A percentile compares a stretch with the other conserved stretches of the same genome.
phyloP scores from a whole-genome alignment of 2,329 filamentous ascomycete genomes.

The Beauveria caledonica region DNA sequence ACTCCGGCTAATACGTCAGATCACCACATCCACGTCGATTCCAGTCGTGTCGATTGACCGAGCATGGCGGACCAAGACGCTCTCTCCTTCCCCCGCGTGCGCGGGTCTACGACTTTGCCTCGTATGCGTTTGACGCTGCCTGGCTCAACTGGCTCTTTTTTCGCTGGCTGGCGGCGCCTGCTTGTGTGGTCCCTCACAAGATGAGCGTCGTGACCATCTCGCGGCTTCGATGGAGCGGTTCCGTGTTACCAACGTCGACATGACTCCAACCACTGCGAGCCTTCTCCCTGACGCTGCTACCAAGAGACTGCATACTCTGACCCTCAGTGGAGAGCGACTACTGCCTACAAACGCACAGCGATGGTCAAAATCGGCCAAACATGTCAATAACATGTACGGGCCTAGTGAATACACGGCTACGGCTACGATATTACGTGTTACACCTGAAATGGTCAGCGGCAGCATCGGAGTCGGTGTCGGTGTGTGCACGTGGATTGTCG shows the following conservation, averaged over 20 bases:
- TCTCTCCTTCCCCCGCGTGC: not conserved
- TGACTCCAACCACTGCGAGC: constrained; percentile 6
- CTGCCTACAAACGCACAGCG: not conserved
- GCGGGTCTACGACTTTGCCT: constrained; percentile 11
- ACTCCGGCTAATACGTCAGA: constrained; percentile 25
- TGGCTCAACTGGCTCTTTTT: constrained; percentile 3
- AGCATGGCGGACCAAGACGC: not conserved
- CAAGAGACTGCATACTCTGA: not conserved
- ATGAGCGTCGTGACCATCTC: constrained; percentile 8
- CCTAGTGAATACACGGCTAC: constrained; percentile 1
- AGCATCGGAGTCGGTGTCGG: constrained; percentile 12
- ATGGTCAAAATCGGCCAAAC: not conserved
- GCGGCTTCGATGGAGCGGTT: constrained; percentile 8
- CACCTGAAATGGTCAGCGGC: not conserved
- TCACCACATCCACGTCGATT: not conserved
- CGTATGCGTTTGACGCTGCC: constrained; percentile 11
- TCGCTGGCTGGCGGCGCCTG: constrained; percentile 6
- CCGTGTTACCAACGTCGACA: constrained; percentile 5
- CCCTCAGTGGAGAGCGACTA: not conserved
- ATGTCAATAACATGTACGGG: constrained; percentile 9
- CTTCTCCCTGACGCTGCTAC: not conserved
- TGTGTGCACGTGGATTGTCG: constrained; percentile 5
- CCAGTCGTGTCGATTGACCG: not conserved
- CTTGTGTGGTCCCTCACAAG: constrained; percentile 12
- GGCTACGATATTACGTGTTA: not conserved